Base-by-base conservation (phyloP, 352 stramenopile genomes). In the Pythium myriotylum region DNA sequence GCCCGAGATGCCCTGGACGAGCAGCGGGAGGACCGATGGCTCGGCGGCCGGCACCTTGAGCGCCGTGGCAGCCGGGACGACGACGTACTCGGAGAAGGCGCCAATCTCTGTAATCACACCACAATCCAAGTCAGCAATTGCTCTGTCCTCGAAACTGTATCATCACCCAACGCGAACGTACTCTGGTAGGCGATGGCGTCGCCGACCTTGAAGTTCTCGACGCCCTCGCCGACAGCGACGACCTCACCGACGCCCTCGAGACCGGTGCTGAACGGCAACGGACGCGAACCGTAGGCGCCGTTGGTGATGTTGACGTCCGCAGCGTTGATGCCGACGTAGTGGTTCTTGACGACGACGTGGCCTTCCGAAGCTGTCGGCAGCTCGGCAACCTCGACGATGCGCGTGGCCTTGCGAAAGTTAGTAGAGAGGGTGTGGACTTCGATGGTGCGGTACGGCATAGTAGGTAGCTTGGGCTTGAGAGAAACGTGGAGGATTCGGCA, bases 301-400 rank as follows among this genome's bases (percentile, higher is more conserved):
- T 84, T 83, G 48, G 79, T 88, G 45, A 85, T 66, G 60, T 81
- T 84, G 60, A 88, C 72, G 49, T 55, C 49, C 17, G 49, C 45
- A 20, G 49, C 49, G 49, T 55, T 55, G 49, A 55, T 45, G 16
- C 49, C 49, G 17, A 70, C 61, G 51, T 68, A 74, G 53, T 63
- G 41, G 62, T 67, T 70, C 60, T 69, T 61, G 46, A 53, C 46
- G 46, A 53, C 33, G 19, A 33, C 37, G 37, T 43, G 37, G 37
- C 37, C 37, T 43, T 4, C 13, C 5, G 37, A 68, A 4, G 57
- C 24, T 1, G 50, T 42, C 4, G 35, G 50, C 4, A 68, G 53
- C 27, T 62, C 46, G 14, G 72, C 29, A 6, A 59, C 54, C 6
- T 63, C 43, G 32, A 76, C 65, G 39, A 76, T 65, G 42, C 51